Evolutionary conservation across 306 rosid species (phyloP).

Genomic region (Mimosa bimucronata): DNA sequence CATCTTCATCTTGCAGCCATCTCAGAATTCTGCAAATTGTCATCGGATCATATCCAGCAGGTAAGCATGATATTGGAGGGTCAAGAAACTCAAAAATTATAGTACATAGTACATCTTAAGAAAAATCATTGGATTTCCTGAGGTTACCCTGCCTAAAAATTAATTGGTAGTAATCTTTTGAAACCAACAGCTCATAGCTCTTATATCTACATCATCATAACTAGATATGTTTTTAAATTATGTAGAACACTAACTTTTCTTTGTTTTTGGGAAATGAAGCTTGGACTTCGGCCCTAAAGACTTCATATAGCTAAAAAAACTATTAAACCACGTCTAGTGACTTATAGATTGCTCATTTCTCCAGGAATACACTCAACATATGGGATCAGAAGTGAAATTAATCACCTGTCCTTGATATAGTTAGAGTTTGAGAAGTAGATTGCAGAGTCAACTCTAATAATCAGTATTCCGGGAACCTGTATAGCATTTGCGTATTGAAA

Average conservation of each 20-base stretch:
- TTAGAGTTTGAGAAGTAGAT: slow-evolving; percentile 87
- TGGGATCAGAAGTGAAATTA: background rate
- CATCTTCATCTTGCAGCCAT: slow-evolving; percentile 70
- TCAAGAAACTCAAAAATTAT: background rate
- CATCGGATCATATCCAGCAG: background rate
- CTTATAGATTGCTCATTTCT: background rate
- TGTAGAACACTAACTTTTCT: background rate
- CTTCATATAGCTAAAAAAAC: background rate
- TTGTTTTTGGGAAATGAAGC: background rate
- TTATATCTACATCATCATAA: background rate
- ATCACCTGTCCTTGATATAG: slow-evolving; percentile 82
- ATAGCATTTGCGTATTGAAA: slow-evolving; percentile 68
- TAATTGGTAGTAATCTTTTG: background rate
- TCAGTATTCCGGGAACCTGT: slow-evolving; percentile 58
- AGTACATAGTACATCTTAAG: background rate
- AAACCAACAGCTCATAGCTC: background rate
- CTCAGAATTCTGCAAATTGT: slow-evolving; percentile 64
- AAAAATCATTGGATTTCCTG: background rate
- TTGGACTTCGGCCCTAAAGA: background rate
- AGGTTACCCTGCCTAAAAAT: background rate
- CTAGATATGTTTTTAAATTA: background rate
- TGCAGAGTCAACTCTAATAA: slow-evolving; percentile 84
- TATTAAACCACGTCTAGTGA: background rate
- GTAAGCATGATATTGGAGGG: background rate
- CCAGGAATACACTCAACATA: background rate